These are phyloP conservation scores for Acanthamoeba quina DNA, from an alignment of 208 protist species.

Conservation along the genomic window DNA sequence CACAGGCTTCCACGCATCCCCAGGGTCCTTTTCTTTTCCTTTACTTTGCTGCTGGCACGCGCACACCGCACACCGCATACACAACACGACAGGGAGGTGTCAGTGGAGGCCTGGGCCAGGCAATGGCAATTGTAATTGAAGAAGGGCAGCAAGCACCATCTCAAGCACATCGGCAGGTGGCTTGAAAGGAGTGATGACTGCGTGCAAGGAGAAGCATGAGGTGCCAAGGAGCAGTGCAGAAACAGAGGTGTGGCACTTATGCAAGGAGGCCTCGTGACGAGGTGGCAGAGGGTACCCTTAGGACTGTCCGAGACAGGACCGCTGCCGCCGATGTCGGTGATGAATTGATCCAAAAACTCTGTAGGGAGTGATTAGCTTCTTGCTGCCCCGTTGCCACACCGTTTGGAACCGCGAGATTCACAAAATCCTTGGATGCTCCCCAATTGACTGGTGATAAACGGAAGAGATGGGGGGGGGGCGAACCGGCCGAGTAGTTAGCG, in stretches of 20 bases:
- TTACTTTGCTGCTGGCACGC: background rate
- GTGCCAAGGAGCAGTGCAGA: background rate
- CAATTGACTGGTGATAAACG: too few species aligned
- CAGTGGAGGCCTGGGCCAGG: background rate
- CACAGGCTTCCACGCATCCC: background rate
- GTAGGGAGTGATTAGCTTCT: too few species aligned
- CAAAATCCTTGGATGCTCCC: too few species aligned
- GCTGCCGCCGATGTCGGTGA: background rate
- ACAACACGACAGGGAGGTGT: background rate
- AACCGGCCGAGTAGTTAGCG: background rate
- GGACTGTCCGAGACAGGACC: background rate
- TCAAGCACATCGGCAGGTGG: background rate
- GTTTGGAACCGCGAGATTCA: too few species aligned
- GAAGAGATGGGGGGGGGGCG: background rate
- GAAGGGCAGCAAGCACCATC: background rate
- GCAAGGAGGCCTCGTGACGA: background rate
- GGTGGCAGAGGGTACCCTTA: background rate
- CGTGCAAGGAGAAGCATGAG: background rate
- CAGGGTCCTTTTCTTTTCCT: background rate
- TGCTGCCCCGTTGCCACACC: too few species aligned
- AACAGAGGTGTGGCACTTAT: background rate
- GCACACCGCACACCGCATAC: too few species aligned
- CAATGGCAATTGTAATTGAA: background rate
- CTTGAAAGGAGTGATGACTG: constrained; percentile 5
- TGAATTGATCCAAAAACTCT: constrained; percentile 41